Evolutionary conservation across 768 basidiomycete species (phyloP), one percentile per base, ranked within the genome.

Genomic region (Rhizopogon vesiculosus): DNA sequence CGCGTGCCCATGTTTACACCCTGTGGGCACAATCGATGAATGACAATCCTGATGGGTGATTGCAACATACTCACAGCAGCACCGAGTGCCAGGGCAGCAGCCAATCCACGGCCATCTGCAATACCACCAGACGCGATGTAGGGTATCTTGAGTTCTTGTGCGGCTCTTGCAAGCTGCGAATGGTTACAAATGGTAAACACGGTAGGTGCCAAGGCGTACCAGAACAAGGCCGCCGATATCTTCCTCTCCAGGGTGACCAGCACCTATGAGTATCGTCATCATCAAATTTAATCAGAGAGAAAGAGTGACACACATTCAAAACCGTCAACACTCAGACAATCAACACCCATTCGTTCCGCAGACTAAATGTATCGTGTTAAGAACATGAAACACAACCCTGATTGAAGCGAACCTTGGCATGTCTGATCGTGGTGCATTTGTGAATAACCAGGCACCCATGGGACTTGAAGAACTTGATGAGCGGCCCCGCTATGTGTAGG

Each of bases 191-290:
- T 16, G 45, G 46, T 38, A 38, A 33, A 22, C 15, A 12, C 7
- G 12, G 22, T 29, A 12, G 6, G 42, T 45, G 46, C 55, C 18
- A 16, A 31, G 3, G 15, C 68, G 45, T 60, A 92, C 92, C 73
- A 97, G 71, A 3, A 97, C 88, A 22, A 96, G 64, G 4, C 89
- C 90, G 3, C 91, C 90, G 22, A 97, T 89, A 65, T 97, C 95
- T 42, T 96, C 91, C 66, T 97, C 95, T 58, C 95, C 95, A 16
- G 93, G 93, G 69, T 94, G 92, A 25, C 94, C 94, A 31, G 93
- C 94, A 65, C 91, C 91, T 93, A 64, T n/a, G 12, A 1, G 60
- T 28, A 25, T 35, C 29, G 18, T 33, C 59, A 58, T 43, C 51
- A 49, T 42, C 51, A 53, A n/a, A 22, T 48, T 40, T 12, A 50